Evolutionary conservation across 805 yeast species (phyloP).

Genomic region (Yamadazyma takamatsuzukensis): DNA sequence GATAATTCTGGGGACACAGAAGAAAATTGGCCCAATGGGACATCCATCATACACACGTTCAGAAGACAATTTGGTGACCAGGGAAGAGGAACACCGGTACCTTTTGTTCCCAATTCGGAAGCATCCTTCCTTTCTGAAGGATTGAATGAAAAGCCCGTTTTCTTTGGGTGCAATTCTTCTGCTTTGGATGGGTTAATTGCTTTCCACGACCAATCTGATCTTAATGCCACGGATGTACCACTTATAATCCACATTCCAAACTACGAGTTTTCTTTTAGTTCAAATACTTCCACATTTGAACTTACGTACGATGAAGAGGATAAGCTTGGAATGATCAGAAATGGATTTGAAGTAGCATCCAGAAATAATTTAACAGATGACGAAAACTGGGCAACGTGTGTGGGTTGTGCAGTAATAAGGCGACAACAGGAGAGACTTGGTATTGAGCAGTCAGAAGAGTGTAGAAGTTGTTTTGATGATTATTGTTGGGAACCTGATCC

Average conservation of each 20-base stretch:
- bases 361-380: constrained; percentile 66
- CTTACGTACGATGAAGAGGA: constrained; percentile 58
- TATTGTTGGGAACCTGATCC: constrained; percentile 63
- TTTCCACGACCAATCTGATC: constrained; percentile 14
- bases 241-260: constrained; percentile 75
- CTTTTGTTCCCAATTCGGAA: constrained; percentile 66
- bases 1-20: constrained; percentile 41
- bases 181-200: constrained; percentile 53
- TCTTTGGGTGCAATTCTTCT: constrained; percentile 76
- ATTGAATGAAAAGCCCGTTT: constrained; percentile 64
- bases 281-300: constrained; percentile 73
- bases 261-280: constrained; percentile 54
- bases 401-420: constrained; percentile 79
- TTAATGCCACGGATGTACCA: constrained; percentile 43
- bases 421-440: constrained; percentile 71
- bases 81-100: constrained; percentile 65
- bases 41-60: constrained; percentile 33
- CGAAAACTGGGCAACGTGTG: constrained; percentile 65
- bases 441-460: constrained; percentile 58
- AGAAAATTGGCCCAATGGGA: constrained; percentile 42
- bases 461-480: constrained; percentile 62
- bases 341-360: constrained; percentile 73
- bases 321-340: constrained; percentile 55
- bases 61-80: constrained; percentile 33
- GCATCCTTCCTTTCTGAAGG: constrained; percentile 59